Evolutionary conservation across 1,284 basidiomycete genomes (phyloP).

Genomic region (Puccinia horiana): DNA sequence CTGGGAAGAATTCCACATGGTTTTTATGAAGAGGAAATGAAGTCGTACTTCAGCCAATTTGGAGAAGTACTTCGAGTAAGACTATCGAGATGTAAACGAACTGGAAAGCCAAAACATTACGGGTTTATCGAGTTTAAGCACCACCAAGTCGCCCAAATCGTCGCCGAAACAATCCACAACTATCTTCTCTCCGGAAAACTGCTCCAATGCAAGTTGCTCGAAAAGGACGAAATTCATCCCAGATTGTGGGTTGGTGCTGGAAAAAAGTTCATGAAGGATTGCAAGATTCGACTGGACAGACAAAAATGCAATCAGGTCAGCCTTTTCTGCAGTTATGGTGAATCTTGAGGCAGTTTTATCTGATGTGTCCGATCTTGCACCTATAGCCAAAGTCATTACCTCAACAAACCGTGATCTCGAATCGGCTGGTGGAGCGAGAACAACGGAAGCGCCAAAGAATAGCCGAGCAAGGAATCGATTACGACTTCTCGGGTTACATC

Average conservation of each 20-base stretch:
- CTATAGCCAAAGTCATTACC: conserved; percentile 72
- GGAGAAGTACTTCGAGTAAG: conserved; percentile 85
- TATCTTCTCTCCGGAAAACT: conserved; percentile 94
- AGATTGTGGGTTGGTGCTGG: conserved; percentile 97
- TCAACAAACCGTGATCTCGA: conserved; percentile 69
- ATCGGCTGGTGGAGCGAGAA: conserved; percentile 76
- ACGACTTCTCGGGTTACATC: conserved; percentile 71
- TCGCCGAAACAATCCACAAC: conserved; percentile 98
- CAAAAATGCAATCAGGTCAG: conserved; percentile 77
- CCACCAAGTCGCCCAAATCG: conserved; percentile 84
- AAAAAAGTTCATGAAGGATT: conserved; percentile 79
- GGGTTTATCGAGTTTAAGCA: conserved; percentile 94
- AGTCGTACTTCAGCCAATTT: conserved; percentile 90
- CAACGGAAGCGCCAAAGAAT: conserved; percentile 76
- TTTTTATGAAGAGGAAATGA: conserved; percentile 93
- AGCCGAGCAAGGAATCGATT: conserved; percentile 79
- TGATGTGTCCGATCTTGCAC: neutral
- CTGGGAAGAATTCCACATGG: conserved; percentile 91
- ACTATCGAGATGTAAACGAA: conserved; percentile 78
- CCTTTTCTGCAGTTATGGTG: conserved; percentile 14
- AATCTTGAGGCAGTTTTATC: conserved; percentile 25
- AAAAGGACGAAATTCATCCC: conserved; percentile 84
- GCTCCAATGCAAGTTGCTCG: conserved; percentile 80
- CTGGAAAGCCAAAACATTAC: conserved; percentile 93
- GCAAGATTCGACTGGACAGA: conserved; percentile 71